These are phyloP conservation scores for Panaeolus papilionaceus DNA, from an alignment of 768 basidiomycete genomes.

Conservation along the genomic window DNA sequence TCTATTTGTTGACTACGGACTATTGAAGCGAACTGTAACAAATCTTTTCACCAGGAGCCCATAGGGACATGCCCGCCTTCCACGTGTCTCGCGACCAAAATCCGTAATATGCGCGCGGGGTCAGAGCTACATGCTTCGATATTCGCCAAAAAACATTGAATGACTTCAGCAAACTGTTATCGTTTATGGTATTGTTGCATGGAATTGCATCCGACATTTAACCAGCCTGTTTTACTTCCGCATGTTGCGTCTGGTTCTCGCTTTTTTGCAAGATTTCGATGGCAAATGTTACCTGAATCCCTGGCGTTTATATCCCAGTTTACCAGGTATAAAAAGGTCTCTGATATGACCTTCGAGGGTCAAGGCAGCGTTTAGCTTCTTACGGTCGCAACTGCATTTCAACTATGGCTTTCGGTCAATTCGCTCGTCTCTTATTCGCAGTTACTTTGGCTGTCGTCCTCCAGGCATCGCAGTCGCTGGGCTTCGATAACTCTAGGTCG, in stretches of 20 bases:
- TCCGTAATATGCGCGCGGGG: neutral
- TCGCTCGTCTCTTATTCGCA: conserved; percentile 16
- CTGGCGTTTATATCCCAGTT: neutral
- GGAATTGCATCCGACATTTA: conserved; percentile 1
- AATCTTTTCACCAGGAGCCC: conserved; percentile 4
- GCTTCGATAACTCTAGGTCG: conserved; percentile 41
- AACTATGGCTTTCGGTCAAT: conserved; percentile 16
- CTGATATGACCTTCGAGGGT: neutral
- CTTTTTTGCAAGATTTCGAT: neutral
- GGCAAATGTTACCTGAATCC: neutral
- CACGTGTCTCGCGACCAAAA: conserved; percentile 3
- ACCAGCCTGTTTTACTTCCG: neutral
- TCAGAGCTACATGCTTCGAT: neutral
- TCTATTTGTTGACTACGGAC: neutral
- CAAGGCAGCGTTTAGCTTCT: neutral
- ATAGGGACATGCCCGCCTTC: neutral
- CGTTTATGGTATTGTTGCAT: neutral
- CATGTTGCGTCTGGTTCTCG: conserved; percentile 1
- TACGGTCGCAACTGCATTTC: neutral
- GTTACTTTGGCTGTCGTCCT: neutral
- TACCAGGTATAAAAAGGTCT: neutral
- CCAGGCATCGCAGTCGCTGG: conserved; percentile 19
- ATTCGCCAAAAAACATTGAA: neutral
- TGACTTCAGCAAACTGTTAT: neutral
- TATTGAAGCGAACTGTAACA: neutral